Percentiles rank a stretch among this genome's conserved stretches.
These are phyloP conservation scores for Aureobasidium sp. DNA, from an alignment of 2,329 filamentous ascomycete species.

Conservation along the genomic window DNA sequence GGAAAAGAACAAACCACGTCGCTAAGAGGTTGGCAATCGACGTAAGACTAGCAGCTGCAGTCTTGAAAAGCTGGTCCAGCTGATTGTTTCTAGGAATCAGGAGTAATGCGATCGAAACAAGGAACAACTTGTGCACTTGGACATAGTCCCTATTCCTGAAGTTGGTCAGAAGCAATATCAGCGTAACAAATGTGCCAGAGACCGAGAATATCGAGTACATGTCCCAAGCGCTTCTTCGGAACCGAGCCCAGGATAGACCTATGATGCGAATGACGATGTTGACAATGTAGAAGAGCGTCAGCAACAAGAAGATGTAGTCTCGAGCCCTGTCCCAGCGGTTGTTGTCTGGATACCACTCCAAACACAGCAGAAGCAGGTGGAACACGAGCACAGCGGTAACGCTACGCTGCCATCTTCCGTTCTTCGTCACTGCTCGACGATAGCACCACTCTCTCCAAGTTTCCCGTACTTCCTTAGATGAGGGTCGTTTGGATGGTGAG, in stretches of 20 bases:
- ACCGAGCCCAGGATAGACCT: slow-evolving; percentile 85
- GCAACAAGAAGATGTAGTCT: slow-evolving; percentile 68
- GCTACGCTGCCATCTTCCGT: slow-evolving; percentile 78
- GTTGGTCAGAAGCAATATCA: slow-evolving; percentile 62
- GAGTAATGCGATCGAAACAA: slow-evolving; percentile 80
- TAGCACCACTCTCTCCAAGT: slow-evolving; percentile 92
- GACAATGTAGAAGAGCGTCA: slow-evolving; percentile 71
- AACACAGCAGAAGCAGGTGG: slow-evolving; percentile 72
- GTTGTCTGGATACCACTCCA: slow-evolving; percentile 77
- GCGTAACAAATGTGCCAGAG: slow-evolving; percentile 69
- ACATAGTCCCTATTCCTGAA: slow-evolving; percentile 52
- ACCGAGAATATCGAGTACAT: slow-evolving; percentile 77
- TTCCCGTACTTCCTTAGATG: slow-evolving; percentile 60
- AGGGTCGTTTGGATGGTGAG: slow-evolving; percentile 86
- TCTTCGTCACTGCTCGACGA: slow-evolving; percentile 85
- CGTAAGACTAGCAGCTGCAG: slow-evolving; percentile 84
- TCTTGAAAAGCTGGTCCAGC: slow-evolving; percentile 97
- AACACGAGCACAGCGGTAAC: slow-evolving; percentile 73
- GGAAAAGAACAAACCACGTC: slow-evolving; percentile 94
- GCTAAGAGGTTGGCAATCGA: slow-evolving; percentile 86
- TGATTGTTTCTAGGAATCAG: slow-evolving; percentile 96
- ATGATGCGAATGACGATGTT: slow-evolving; percentile 80
- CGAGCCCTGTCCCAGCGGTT: slow-evolving; percentile 60
- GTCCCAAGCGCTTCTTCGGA: slow-evolving; percentile 91
- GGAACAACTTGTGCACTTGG: slow-evolving; percentile 85